Evolutionary conservation across 75 land plant genomes (phyloP).

Genomic region (Pinus tabuliformis): DNA sequence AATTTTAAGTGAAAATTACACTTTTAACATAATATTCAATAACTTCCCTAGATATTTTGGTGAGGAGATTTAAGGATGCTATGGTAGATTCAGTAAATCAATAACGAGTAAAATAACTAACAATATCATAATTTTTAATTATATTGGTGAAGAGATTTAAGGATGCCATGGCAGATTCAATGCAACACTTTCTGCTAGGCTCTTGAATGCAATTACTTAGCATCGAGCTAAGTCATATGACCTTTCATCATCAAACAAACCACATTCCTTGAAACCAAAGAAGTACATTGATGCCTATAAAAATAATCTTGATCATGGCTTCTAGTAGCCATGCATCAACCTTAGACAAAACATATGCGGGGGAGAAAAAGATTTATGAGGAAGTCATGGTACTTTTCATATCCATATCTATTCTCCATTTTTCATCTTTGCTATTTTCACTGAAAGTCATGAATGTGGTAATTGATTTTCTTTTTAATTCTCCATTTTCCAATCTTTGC

Average conservation of each 20-base stretch:
- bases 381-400: conserved; percentile 78
- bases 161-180: too few species aligned
- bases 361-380: conserved; percentile 92
- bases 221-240: too few species aligned
- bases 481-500: neutral
- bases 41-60: too few species aligned
- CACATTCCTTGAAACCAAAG: neutral
- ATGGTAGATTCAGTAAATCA: too few species aligned
- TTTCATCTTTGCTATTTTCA: neutral
- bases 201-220: conserved; percentile 20
- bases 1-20: too few species aligned
- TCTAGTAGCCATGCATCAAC: conserved; percentile 58
- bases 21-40: too few species aligned
- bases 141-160: too few species aligned
- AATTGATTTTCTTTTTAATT: neutral
- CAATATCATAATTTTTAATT: too few species aligned
- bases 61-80: too few species aligned
- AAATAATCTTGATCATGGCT: conserved; percentile 22
- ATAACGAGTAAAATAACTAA: too few species aligned
- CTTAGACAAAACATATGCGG: conserved; percentile 73
- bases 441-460: neutral
- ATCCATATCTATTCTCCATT: neutral
- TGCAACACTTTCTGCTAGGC: conserved; percentile 12
- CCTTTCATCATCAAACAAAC: conserved; percentile 11
- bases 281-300: conserved; percentile 1